Percentiles rank a stretch among this genome's conserved stretches.
Evolutionary conservation across 1,284 basidiomycete species (phyloP).

Genomic region (Sporisorium scitamineum): DNA sequence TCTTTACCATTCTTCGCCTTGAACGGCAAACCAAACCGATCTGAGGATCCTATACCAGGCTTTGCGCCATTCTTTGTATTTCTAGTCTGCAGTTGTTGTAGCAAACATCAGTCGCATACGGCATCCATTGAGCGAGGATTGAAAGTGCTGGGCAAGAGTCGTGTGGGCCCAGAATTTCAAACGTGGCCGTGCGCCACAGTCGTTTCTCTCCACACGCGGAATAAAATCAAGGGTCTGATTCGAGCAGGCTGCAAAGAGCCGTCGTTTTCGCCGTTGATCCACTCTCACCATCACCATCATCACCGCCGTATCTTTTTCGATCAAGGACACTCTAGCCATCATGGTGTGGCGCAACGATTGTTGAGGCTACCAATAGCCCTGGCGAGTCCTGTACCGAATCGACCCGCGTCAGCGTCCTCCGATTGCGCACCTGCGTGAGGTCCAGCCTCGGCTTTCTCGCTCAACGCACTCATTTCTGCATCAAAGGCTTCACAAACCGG

Average conservation of each 20-base stretch:
- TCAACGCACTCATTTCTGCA: no score
- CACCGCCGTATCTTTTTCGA: background rate
- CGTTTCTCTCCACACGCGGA: background rate
- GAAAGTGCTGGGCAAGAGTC: background rate
- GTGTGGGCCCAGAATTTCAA: background rate
- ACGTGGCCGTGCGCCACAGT: background rate
- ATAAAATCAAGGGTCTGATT: slow-evolving; percentile 4
- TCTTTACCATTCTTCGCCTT: background rate
- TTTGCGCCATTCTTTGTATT: slow-evolving; percentile 23
- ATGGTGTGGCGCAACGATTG: background rate
- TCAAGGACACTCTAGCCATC: background rate
- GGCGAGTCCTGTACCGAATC: background rate
- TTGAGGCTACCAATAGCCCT: background rate
- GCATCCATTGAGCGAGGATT: background rate
- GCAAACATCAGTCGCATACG: background rate
- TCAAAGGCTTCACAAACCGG: no score
- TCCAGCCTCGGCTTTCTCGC: background rate
- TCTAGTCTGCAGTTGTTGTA: slow-evolving; percentile 10
- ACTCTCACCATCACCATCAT: background rate
- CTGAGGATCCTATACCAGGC: slow-evolving; percentile 27
- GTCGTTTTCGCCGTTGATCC: background rate
- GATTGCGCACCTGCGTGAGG: background rate
- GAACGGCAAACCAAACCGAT: slow-evolving; percentile 8
- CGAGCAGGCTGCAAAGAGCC: background rate
- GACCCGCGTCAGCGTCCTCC: background rate